Base-by-base conservation (phyloP, 768 basidiomycete genomes). In the Mycena belliarum region DNA sequence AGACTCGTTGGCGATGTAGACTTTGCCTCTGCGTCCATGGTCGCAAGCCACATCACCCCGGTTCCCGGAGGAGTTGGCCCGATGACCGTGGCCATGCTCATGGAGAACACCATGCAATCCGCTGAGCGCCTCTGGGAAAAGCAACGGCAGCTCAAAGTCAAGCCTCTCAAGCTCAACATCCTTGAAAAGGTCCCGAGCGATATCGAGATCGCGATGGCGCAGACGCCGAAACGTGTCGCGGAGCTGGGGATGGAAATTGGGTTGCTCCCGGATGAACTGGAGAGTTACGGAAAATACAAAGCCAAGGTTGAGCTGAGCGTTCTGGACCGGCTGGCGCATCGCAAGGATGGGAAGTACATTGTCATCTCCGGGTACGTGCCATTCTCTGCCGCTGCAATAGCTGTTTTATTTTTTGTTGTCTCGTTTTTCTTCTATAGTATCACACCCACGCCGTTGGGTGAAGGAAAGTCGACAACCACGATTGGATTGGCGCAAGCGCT, bases 51-150 rank as follows among this genome's bases (percentile, higher is more conserved):
- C 73, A 97, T 99, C 66, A 99, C 97, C 0, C 97, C 97, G 21
- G 97, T 99, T 24, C 97, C 97, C 0, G 97, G 97, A 72, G 97
- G 97, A 55, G 97, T 99, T 50, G 97, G 97, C 14, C 97, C 97
- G n/a, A 97, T 98, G 95, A 99, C 97, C 15, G 97, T 99, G 56
- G 97, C 97, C 21, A 82, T 98, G 78, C 86, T 99, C 61, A 98
- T 99, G 95, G 83, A 87, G 68, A 99, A 98, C 75, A 96, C 95
- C 2, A 76, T 93, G 63, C 77, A 81, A 61, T 89, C 93, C 46
- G 95, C 95, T 23, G 82, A 91, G 71, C 86, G 91, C 49, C 80
- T 86, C 49, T 95, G 90, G 82, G 84, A 89, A 63, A 79, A 84
- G 49, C 74, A 82, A 42, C 82, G 87, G 46, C 70, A 80, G 14